Evolutionary conservation across 1,284 basidiomycete species (phyloP).

Genomic region (Apiotrichum mycotoxinovorans): DNA sequence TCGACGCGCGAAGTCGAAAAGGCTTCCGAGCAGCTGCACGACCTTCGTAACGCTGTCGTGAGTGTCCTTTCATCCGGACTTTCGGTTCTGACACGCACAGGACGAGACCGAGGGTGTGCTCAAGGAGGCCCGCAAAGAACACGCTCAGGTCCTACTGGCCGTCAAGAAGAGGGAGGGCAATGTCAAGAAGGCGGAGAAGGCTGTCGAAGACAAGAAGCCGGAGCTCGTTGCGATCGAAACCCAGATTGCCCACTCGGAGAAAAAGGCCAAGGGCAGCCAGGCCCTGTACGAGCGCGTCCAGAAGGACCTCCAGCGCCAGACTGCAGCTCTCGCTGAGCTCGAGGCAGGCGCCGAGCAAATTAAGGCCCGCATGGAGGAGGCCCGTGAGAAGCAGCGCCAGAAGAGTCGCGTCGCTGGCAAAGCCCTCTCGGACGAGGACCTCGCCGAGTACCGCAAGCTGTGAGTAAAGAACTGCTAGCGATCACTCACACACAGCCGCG

Average conservation of each 20-base stretch:
- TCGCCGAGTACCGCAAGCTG: slow-evolving; percentile 84
- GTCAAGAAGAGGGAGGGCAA: slow-evolving; percentile 71
- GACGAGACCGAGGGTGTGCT: slow-evolving; percentile 62
- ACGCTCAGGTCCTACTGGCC: slow-evolving; percentile 69
- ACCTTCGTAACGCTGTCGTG: slow-evolving; percentile 64
- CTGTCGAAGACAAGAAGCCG: slow-evolving; percentile 79
- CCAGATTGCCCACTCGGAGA: slow-evolving; percentile 77
- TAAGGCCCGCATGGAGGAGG: slow-evolving; percentile 66
- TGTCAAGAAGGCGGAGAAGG: slow-evolving; percentile 77
- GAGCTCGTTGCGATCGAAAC: slow-evolving; percentile 76
- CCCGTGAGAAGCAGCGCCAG: slow-evolving; percentile 73
- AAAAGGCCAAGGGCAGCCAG: slow-evolving; percentile 69
- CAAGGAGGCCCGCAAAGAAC: slow-evolving; percentile 69
- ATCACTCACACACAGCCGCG: slow-evolving; percentile 12
- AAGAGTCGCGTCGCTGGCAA: slow-evolving; percentile 67
- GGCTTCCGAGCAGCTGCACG: slow-evolving; percentile 66
- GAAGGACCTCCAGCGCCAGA: slow-evolving; percentile 66
- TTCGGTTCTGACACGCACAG: slow-evolving; percentile 17
- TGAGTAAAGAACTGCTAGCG: slow-evolving; percentile 51
- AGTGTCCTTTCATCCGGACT: slow-evolving; percentile 6
- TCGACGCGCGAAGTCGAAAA: slow-evolving; percentile 67
- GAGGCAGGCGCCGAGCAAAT: slow-evolving; percentile 66
- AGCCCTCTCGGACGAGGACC: slow-evolving; percentile 73
- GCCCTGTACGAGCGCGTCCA: slow-evolving; percentile 63
- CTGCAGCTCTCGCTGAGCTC: slow-evolving; percentile 60